phyloP scores from a whole-genome alignment of 768 basidiomycete species.

The Boletales sp. region DNA sequence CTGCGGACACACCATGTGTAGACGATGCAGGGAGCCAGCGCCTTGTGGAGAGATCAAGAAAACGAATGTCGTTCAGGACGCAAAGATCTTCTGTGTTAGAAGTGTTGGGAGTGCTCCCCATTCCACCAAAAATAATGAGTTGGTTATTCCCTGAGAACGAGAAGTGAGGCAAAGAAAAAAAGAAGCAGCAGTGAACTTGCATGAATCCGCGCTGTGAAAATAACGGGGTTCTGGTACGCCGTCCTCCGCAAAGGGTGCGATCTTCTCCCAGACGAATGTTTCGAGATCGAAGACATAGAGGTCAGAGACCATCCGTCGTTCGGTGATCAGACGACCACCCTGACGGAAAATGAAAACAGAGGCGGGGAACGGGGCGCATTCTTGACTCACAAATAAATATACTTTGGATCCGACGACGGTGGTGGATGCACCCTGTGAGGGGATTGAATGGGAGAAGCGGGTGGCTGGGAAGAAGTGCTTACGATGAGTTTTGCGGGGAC shows the following conservation, averaged over 20 bases:
- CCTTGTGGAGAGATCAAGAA: constrained; percentile 71
- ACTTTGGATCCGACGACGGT: constrained; percentile 84
- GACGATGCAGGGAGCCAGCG: constrained; percentile 62
- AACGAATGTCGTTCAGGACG: constrained; percentile 89
- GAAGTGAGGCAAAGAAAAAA: constrained; percentile 11
- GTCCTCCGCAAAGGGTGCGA: constrained; percentile 59
- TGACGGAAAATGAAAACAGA: constrained; percentile 23
- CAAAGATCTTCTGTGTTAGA: constrained; percentile 75
- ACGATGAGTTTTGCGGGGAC: constrained; percentile 87
- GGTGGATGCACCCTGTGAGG: constrained; percentile 78
- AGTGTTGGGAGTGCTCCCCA: constrained; percentile 77
- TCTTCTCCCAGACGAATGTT: constrained; percentile 74
- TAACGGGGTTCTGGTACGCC: constrained; percentile 81
- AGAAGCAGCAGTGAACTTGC: constrained; percentile 35
- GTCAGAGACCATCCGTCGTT: constrained; percentile 85
- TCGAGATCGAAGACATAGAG: constrained; percentile 87
- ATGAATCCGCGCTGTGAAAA: constrained; percentile 90
- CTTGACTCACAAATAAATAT: constrained; percentile 76
- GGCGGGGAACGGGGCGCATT: neutral
- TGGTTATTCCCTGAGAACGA: constrained; percentile 68
- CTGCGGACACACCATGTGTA: constrained; percentile 29
- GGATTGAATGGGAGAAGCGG: neutral
- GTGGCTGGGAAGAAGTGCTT: constrained; percentile 29
- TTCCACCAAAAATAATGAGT: constrained; percentile 91
- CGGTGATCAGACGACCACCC: constrained; percentile 86